These are phyloP conservation scores for Pseudogymnoascus sp. DNA, from an alignment of 2,329 filamentous ascomycete genomes.

Conservation along the genomic window DNA sequence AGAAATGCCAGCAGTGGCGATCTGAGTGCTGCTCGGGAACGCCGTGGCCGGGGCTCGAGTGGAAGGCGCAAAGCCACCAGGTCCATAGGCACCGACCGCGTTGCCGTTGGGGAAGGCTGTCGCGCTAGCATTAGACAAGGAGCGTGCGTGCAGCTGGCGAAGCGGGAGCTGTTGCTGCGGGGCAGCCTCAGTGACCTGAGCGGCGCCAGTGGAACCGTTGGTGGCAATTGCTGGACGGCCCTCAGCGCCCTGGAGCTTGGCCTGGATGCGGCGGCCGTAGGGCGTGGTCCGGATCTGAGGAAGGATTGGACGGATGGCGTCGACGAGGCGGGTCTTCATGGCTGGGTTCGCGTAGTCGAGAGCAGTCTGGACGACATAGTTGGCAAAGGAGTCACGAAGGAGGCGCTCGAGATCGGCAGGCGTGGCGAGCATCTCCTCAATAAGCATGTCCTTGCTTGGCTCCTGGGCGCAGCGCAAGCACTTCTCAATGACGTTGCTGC, in stretches of 20 bases:
- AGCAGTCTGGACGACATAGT: constrained; percentile 97
- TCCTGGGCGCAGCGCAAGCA: constrained; percentile 76
- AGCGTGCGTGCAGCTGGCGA: constrained; percentile 25
- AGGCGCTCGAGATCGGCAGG: constrained; percentile 77
- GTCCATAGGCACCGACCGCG: constrained; percentile 23
- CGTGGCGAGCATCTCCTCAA: constrained; percentile 67
- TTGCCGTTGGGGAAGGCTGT: constrained; percentile 19
- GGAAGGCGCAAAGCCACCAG: neutral
- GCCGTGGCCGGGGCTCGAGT: neutral
- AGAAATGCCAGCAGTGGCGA: neutral
- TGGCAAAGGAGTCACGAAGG: constrained; percentile 86
- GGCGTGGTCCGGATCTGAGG: constrained; percentile 82
- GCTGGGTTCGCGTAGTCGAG: constrained; percentile 73
- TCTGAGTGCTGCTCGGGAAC: neutral
- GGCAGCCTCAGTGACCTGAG: neutral
- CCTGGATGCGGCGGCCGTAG: constrained; percentile 86
- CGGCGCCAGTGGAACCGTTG: neutral
- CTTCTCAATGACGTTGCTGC: constrained; percentile 98
- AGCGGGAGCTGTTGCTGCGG: constrained; percentile 19
- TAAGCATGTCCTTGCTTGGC: constrained; percentile 68
- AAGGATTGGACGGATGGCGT: constrained; percentile 77
- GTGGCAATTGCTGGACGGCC: constrained; percentile 17
- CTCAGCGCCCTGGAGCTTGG: constrained; percentile 67
- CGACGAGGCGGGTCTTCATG: constrained; percentile 68
- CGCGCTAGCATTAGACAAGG: constrained; percentile 26